Conservation (phyloP, 306 rosid species). For the Sesbania bispinosa region DNA sequence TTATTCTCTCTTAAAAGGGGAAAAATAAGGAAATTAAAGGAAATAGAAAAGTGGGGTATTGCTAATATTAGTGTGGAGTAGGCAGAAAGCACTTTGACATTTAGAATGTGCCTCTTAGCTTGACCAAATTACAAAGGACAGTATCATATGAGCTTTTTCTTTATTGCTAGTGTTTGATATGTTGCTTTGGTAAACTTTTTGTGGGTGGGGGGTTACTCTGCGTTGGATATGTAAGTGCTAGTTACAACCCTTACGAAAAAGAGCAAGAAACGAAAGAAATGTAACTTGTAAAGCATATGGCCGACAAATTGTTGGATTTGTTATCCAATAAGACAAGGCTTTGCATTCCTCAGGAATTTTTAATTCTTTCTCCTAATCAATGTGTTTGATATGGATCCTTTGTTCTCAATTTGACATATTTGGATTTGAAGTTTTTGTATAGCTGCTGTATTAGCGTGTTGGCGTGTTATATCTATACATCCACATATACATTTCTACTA, state of each 20-base stretch:
- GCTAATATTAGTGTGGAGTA: slow-evolving; percentile 3
- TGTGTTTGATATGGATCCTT: neutral
- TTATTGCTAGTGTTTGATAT: neutral
- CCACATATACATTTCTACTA: no score
- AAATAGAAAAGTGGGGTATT: neutral
- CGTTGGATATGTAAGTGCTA: neutral
- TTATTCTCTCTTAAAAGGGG: neutral
- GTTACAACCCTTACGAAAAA: neutral
- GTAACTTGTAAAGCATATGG: slow-evolving; percentile 21
- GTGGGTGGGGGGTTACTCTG: neutral
- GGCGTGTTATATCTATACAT: no score
- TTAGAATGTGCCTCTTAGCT: neutral
- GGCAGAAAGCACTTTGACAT: slow-evolving; percentile 27
- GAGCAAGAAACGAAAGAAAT: slow-evolving; percentile 2
- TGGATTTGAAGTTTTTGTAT: no score
- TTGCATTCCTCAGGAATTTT: neutral
- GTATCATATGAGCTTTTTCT: neutral
- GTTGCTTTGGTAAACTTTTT: neutral
- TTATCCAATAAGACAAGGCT: neutral
- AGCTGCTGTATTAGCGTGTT: no score
- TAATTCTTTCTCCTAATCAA: neutral
- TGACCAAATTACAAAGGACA: neutral
- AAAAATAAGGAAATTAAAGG: neutral
- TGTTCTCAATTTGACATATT: neutral
- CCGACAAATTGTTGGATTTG: slow-evolving; percentile 31